Evolutionary conservation across 2,329 filamentous ascomycete genomes (phyloP).

Genomic region (Exophiala xenobiotica): DNA sequence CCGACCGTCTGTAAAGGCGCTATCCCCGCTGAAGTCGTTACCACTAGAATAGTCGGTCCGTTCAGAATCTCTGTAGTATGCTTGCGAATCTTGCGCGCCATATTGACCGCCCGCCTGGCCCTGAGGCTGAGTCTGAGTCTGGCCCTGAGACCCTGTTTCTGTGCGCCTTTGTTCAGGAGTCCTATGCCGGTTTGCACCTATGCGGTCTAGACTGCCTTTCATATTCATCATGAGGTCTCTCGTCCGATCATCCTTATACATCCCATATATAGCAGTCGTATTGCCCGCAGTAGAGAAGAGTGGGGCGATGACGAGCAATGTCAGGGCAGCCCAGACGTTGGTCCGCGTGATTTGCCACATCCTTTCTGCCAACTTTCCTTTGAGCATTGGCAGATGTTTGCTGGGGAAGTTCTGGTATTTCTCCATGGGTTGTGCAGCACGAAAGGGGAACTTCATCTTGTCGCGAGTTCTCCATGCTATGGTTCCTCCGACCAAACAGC

Average conservation of each 20-base stretch:
- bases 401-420: conserved; percentile 27
- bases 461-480: conserved; percentile 19
- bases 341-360: conserved; percentile 28
- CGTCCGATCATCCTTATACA: conserved; percentile 26
- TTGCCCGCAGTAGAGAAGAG: conserved; percentile 20
- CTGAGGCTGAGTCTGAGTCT: neutral
- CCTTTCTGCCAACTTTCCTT: conserved; percentile 19
- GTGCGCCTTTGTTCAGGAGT: neutral
- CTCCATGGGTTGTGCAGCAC: conserved; percentile 25
- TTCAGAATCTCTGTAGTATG: conserved; percentile 11
- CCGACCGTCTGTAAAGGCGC: conserved; percentile 11
- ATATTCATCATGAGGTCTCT: conserved; percentile 16
- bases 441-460: conserved; percentile 31
- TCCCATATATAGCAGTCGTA: conserved; percentile 12
- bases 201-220: conserved; percentile 16
- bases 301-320: conserved; percentile 17
- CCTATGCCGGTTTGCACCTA: conserved; percentile 12
- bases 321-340: conserved; percentile 21
- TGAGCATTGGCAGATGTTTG: conserved; percentile 19
- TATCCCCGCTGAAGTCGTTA: conserved; percentile 5
- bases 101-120: neutral
- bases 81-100: conserved; percentile 4
- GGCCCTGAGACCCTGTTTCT: neutral
- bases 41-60: conserved; percentile 3
- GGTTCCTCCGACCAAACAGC: conserved; percentile 8